Base-by-base conservation (phyloP, 352 stramenopile genomes). In the Phytophthora rubi region DNA sequence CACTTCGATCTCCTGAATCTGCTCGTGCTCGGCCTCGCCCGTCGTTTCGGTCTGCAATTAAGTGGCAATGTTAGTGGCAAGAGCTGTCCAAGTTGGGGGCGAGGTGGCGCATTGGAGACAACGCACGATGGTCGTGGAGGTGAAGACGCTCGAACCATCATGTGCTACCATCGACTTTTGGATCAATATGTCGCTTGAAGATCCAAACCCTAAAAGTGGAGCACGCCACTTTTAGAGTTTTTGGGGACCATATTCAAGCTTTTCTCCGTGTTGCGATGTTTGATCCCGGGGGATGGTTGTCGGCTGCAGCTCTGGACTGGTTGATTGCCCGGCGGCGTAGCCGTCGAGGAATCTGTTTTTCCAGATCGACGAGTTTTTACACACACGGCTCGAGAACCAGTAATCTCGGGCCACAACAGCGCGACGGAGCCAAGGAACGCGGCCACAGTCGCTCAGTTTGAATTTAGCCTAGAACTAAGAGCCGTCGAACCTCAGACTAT, bases 1-100 rank as follows among this genome's bases (percentile, higher is more conserved):
- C 39, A 97, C 76, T 74, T 97, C 88, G 54, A 97, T 64, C 30
- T 95, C 81, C 42, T 85, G 68, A 26, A 97, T 53, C 10, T 68
- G 62, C 18, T 84, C 82, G 53, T 94, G 86, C 26, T 92, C 80
- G 12, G 70, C 60, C 77, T 92, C 80, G 42, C 87, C 88, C 5
- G 80, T 88, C 15, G 65, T 56, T 44, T 88, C 81, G 6, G 77
- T 90, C 85, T 91, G 54, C 23, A 53, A 61, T 9, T 6, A n/a
- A 42, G 6, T 28, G 59, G 33, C 23, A 62, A 30, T n/a, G 44
- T 59, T 48, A 68, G 32, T 12, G 39, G 39, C n/a, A 13, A 18
- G 39, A 18, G 4, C 1, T 16, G 39, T 18, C 3, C 13, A 18
- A 13, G 39, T 6, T 47, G 13, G 39, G 12, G 39, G 9, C 2